Base-by-base conservation (phyloP, 2,329 filamentous ascomycete genomes). In the Scopulariopsis brevicaulis region DNA sequence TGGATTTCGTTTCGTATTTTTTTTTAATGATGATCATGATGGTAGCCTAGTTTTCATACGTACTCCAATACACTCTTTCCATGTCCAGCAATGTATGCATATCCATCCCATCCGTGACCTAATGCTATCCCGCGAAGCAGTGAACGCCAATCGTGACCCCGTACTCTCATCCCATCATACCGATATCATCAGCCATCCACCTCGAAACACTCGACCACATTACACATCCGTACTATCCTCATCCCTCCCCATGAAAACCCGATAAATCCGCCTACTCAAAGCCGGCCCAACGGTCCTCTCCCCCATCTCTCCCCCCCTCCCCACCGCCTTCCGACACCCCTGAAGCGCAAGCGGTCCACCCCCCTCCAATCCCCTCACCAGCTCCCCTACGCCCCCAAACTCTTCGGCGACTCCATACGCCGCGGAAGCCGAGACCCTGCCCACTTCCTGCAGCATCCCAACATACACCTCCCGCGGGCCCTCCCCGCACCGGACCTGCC, bases 361-460 rank as follows among this genome's bases (percentile, higher is more conserved):
- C 1, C 68, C 65, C 63, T 82, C 77, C 56, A 93, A 75, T 0
- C 77, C 85, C 1, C 71, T 70, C 0, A 89, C 76, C 35, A 94
- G 70, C 35, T 78, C 71, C 12, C 74, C 69, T 1, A 88, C 79
- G 5, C 72, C 81, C 1, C 72, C 74, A 67, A 85, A 90, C 66
- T 84, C 77, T 1, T 73, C 73, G 1, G 78, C 77, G 59, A 93
- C 81, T 3, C 87, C 87, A 61, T 86, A 82, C 0, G 89, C 89
- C 64, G 90, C 82, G 0, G 86, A 81, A 0, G 83, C 80, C 6
- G 89, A 92, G 18, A 93, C 79, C 18, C 87, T 81, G 15, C 77
- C 77, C 48, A 92, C 82, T 70, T 91, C 85, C 69, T 90, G 85
- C 55, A 94, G 72, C 87, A 93, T 89, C 62, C 82, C 82, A 52